Percentiles rank a stretch among this genome's conserved stretches.
Conservation (phyloP, 2,329 filamentous ascomycete genomes). For the Microascus cirrosus region DNA sequence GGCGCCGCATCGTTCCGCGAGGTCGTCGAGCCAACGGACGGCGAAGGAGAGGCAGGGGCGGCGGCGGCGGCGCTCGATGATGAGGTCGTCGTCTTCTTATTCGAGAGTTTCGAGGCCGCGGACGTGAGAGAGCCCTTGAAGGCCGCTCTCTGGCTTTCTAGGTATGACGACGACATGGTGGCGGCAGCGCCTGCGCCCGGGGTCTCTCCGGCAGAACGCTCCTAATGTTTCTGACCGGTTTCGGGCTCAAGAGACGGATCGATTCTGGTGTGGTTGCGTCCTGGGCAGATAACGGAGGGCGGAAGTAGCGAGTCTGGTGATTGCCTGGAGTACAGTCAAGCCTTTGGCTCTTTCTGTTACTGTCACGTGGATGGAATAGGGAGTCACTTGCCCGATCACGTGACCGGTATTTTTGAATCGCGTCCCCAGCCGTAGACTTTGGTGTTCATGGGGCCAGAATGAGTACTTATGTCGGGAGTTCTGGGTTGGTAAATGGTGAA, state of each 20-base stretch:
- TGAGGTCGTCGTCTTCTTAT: slow-evolving; percentile 31
- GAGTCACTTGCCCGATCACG: background rate
- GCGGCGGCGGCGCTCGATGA: background rate
- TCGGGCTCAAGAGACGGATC: background rate
- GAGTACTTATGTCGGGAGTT: no score
- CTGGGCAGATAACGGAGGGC: background rate
- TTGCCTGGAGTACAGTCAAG: background rate
- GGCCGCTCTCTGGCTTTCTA: slow-evolving; percentile 53
- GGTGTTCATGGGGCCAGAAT: background rate
- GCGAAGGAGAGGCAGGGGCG: slow-evolving; percentile 43
- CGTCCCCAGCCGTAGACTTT: no score
- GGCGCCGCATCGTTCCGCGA: slow-evolving; percentile 36
- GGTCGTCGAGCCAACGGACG: slow-evolving; percentile 39
- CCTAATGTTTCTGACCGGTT: background rate
- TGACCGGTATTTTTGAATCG: no score
- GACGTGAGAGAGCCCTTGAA: slow-evolving; percentile 52
- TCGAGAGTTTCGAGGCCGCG: slow-evolving; percentile 52
- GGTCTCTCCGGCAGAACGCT: background rate
- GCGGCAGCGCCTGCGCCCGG: slow-evolving; percentile 6
- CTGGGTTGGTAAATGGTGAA: no score
- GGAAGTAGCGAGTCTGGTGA: background rate
- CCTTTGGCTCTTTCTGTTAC: background rate
- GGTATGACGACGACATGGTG: slow-evolving; percentile 45
- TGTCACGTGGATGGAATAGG: background rate
- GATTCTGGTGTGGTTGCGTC: background rate